Conservation (phyloP, 768 basidiomycete species). For the Lepiota subincarnata region DNA sequence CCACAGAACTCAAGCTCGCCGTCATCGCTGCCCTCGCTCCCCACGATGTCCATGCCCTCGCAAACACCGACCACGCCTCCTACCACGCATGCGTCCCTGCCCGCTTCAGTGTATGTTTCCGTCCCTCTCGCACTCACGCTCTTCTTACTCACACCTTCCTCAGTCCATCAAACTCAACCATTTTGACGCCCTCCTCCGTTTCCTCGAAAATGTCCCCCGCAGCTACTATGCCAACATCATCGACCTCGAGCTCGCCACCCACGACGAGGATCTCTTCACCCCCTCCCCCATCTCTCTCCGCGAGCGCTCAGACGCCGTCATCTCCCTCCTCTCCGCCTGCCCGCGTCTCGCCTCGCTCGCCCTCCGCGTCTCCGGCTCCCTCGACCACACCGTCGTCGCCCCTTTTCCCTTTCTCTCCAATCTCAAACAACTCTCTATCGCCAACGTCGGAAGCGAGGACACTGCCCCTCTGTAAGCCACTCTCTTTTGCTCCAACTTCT, state of each 20-base stretch:
- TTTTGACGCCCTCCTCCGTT: conserved; percentile 43
- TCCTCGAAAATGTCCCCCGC: conserved; percentile 54
- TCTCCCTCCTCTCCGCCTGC: conserved; percentile 45
- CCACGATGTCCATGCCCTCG: conserved; percentile 41
- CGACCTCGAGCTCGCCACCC: conserved; percentile 47
- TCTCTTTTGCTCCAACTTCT: conserved; percentile 16
- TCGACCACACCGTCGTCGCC: conserved; percentile 45
- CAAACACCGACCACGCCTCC: conserved; percentile 44
- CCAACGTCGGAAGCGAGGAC: conserved; percentile 40
- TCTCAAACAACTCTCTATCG: conserved; percentile 43
- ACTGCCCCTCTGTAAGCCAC: conserved; percentile 41
- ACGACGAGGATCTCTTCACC: conserved; percentile 15
- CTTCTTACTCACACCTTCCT: conserved; percentile 14
- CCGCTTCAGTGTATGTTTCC: conserved; percentile 49
- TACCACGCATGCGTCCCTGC: conserved; percentile 55
- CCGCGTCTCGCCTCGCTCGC: conserved; percentile 44
- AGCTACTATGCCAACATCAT: conserved; percentile 48
- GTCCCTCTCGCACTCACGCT: neutral
- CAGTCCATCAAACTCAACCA: conserved; percentile 49
- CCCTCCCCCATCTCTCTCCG: conserved; percentile 22
- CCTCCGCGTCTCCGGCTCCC: conserved; percentile 44
- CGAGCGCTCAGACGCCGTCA: conserved; percentile 42
- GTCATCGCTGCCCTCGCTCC: conserved; percentile 47
- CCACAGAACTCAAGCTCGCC: conserved; percentile 61
- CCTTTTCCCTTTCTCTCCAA: conserved; percentile 41